These are phyloP conservation scores for Paramyrothecium sp. DNA, from an alignment of 2,329 filamentous ascomycete genomes.

Conservation along the genomic window DNA sequence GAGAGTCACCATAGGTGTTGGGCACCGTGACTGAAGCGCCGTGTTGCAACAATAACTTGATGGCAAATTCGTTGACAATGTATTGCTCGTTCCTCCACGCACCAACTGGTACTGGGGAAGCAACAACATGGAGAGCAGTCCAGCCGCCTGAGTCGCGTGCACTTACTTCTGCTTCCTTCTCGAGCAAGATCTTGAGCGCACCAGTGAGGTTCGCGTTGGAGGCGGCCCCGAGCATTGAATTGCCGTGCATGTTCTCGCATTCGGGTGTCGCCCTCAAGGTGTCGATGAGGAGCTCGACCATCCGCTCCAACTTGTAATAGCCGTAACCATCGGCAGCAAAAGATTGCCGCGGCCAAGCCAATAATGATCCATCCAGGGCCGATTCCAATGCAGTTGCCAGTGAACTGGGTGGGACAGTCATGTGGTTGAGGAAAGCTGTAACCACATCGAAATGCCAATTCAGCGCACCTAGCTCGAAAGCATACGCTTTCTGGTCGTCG, in stretches of 20 bases:
- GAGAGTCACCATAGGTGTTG: constrained; percentile 15
- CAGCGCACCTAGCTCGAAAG: neutral
- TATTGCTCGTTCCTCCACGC: neutral
- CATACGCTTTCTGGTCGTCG: neutral
- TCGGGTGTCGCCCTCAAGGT: constrained; percentile 8
- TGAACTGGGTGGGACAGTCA: neutral
- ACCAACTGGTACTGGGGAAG: constrained; percentile 1
- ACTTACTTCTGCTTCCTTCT: constrained; percentile 16
- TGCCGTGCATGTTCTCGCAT: neutral
- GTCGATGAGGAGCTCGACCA: constrained; percentile 10
- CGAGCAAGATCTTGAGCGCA: constrained; percentile 13
- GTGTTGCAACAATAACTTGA: constrained; percentile 10
- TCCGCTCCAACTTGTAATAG: constrained; percentile 7
- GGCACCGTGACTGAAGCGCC: constrained; percentile 10
- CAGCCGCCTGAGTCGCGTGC: constrained; percentile 1
- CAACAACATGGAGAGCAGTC: constrained; percentile 14
- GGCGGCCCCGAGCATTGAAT: constrained; percentile 5
- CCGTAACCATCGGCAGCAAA: neutral
- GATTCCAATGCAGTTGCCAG: neutral
- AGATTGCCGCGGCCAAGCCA: neutral
- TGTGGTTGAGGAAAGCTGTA: neutral
- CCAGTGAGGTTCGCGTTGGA: constrained; percentile 6
- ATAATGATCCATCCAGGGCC: neutral
- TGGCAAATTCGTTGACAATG: constrained; percentile 2
- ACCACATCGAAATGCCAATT: constrained; percentile 8